A percentile compares a stretch with the other conserved stretches of the same genome.
Evolutionary conservation across 1,284 basidiomycete species (phyloP).

Genomic region (Microbotryomycetes sp.): DNA sequence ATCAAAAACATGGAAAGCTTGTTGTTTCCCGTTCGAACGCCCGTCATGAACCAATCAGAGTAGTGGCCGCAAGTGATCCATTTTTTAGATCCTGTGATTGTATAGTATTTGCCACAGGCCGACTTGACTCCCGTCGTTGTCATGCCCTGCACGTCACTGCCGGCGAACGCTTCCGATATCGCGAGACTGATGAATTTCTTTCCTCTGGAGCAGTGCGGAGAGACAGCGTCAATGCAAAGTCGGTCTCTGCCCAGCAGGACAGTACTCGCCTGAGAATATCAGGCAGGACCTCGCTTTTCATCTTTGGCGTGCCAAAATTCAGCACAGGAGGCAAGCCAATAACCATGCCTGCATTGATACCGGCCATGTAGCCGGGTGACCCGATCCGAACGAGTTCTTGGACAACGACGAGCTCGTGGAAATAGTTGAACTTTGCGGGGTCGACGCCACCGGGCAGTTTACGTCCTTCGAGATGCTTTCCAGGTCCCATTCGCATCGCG

Average conservation of each 20-base stretch:
- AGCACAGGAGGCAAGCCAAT: conserved; percentile 36
- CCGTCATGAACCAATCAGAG: conserved; percentile 5
- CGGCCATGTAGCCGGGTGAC: conserved; percentile 30
- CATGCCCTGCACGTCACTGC: conserved; percentile 37
- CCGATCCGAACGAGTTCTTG: conserved; percentile 40
- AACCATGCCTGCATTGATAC: conserved; percentile 20
- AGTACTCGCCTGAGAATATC: conserved; percentile 33
- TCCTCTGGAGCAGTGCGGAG: conserved; percentile 18
- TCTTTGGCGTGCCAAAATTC: conserved; percentile 41
- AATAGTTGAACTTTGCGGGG: conserved; percentile 37
- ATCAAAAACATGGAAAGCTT: conserved; percentile 42
- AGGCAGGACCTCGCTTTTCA: conserved; percentile 41
- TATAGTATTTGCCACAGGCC: conserved; percentile 37
- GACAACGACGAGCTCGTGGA: conserved; percentile 34
- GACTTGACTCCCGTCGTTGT: conserved; percentile 38
- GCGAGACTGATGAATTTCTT: conserved; percentile 41
- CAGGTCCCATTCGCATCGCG: conserved; percentile 41
- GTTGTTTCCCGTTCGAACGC: conserved; percentile 36
- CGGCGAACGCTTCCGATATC: conserved; percentile 40
- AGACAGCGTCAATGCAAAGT: not conserved
- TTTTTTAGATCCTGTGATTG: conserved; percentile 33
- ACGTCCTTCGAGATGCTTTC: conserved; percentile 40
- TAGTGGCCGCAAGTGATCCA: conserved; percentile 43
- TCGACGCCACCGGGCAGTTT: conserved; percentile 39
- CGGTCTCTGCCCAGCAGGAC: not conserved